A percentile compares a stretch with the other conserved stretches of the same genome.
Evolutionary conservation across 768 basidiomycete genomes (phyloP).

Genomic region (Pleurotus pulmonarius): DNA sequence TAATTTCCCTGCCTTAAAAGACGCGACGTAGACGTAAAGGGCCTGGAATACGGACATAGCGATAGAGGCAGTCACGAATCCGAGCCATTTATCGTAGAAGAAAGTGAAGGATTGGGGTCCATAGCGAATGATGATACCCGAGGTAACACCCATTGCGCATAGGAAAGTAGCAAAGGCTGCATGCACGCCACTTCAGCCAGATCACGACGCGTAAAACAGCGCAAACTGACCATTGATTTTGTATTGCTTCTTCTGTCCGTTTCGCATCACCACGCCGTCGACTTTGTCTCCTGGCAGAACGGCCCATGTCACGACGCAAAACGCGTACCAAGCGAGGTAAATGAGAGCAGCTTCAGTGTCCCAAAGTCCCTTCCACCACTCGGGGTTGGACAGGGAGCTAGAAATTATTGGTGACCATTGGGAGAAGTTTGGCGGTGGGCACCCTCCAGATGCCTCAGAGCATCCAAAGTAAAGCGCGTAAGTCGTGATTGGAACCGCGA

Average conservation of each 20-base stretch:
- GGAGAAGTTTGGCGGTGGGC: slow-evolving; percentile 50
- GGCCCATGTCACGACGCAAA: slow-evolving; percentile 76
- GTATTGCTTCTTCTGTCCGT: slow-evolving; percentile 76
- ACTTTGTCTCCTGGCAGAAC: slow-evolving; percentile 74
- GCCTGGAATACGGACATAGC: slow-evolving; percentile 78
- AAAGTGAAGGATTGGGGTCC: slow-evolving; percentile 85
- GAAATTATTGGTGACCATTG: slow-evolving; percentile 30
- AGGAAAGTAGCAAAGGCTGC: slow-evolving; percentile 89
- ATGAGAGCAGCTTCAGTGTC: slow-evolving; percentile 72
- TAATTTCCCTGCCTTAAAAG: slow-evolving; percentile 66
- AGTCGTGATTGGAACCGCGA: slow-evolving; percentile 65
- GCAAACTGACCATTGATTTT: slow-evolving; percentile 84
- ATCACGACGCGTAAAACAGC: not conserved
- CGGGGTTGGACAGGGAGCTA: slow-evolving; percentile 43
- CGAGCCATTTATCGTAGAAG: slow-evolving; percentile 89
- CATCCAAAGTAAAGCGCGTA: slow-evolving; percentile 80
- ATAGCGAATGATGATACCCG: slow-evolving; percentile 64
- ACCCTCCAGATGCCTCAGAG: slow-evolving; percentile 66
- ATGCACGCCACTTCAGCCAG: slow-evolving; percentile 3
- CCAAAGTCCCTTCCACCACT: slow-evolving; percentile 78
- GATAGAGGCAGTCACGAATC: slow-evolving; percentile 79
- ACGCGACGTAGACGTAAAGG: slow-evolving; percentile 61
- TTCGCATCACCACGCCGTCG: slow-evolving; percentile 66
- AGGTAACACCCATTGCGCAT: slow-evolving; percentile 69
- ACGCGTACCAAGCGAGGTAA: slow-evolving; percentile 91